Conservation (phyloP, 345 rosid genomes). For the Ailanthus altissimus region DNA sequence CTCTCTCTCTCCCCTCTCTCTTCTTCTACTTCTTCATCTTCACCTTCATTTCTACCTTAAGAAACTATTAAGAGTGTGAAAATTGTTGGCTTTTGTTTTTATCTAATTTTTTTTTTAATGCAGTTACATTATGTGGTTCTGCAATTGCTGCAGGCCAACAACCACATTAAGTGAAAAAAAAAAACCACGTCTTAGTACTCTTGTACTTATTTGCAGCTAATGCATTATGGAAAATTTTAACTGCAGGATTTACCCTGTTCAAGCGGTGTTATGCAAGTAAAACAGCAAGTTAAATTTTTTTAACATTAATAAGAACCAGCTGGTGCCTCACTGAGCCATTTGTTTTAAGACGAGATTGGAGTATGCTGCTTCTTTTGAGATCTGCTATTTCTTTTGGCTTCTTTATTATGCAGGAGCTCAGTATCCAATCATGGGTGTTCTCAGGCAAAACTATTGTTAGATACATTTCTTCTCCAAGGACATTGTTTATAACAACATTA, state of each 20-base stretch:
- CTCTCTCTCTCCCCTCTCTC: constrained; percentile 29
- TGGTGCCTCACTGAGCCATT: constrained; percentile 19
- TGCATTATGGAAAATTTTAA: neutral
- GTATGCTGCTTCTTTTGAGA: constrained; percentile 86
- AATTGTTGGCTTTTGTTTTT: too few relatives aligned
- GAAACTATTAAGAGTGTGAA: too few relatives aligned
- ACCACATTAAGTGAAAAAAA: too few relatives aligned
- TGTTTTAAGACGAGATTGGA: constrained; percentile 73
- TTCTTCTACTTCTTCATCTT: constrained; percentile 35
- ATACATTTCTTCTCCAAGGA: neutral
- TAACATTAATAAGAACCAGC: constrained; percentile 1
- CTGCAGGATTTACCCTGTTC: constrained; percentile 86
- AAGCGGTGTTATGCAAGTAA: constrained; percentile 97
- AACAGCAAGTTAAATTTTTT: neutral
- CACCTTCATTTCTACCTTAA: constrained; percentile 34
- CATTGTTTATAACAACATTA: constrained; percentile 1
- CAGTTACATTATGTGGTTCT: too few relatives aligned
- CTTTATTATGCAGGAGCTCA: constrained; percentile 92
- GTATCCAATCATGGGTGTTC: constrained; percentile 96
- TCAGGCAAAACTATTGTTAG: constrained; percentile 48
- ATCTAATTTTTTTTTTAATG: too few relatives aligned
- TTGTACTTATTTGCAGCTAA: neutral
- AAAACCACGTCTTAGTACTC: too few relatives aligned
- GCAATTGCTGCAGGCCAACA: neutral
- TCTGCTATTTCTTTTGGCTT: constrained; percentile 81